Percentiles rank a stretch among this genome's conserved stretches.
Conservation (phyloP, 768 basidiomycete species). For the Plicaturopsis crispa region DNA sequence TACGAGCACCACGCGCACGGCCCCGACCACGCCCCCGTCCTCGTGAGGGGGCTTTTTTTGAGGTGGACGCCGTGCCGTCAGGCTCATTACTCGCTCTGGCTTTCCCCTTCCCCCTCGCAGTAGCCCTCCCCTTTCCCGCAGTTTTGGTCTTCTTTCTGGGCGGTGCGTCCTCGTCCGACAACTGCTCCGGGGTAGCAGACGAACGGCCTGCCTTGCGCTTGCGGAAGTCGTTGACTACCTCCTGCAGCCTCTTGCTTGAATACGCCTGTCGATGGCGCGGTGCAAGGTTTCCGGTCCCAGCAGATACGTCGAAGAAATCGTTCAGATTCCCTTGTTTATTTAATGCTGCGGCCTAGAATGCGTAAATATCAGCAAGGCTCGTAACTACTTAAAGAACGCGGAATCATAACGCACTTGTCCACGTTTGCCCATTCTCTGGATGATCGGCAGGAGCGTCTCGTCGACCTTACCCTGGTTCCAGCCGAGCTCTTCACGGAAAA, state of each 20-base stretch:
- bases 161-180: background rate
- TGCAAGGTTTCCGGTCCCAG: conserved; percentile 61
- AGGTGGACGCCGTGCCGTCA: too few relatives aligned
- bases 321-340: conserved; percentile 77
- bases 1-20: too few relatives aligned
- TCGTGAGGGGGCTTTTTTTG: too few relatives aligned
- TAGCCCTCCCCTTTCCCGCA: conserved; percentile 4
- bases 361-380: conserved; percentile 1
- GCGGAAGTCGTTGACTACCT: conserved; percentile 78
- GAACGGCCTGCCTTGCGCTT: conserved; percentile 24
- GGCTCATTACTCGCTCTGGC: too few relatives aligned
- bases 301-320: conserved; percentile 64
- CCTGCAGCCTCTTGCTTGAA: conserved; percentile 78
- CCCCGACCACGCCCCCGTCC: too few relatives aligned
- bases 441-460: conserved; percentile 85
- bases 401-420: conserved; percentile 43
- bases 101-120: conserved; percentile 9
- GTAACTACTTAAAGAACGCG: background rate
- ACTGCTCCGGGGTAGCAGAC: too few relatives aligned
- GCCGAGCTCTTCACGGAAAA: conserved; percentile 68
- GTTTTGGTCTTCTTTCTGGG: background rate
- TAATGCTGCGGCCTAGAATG: conserved; percentile 42
- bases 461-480: conserved; percentile 84
- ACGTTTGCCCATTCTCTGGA: conserved; percentile 81
- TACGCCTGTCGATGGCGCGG: conserved; percentile 80